Conservation (phyloP, 1,284 basidiomycete genomes). For the Puccinia hordei region DNA sequence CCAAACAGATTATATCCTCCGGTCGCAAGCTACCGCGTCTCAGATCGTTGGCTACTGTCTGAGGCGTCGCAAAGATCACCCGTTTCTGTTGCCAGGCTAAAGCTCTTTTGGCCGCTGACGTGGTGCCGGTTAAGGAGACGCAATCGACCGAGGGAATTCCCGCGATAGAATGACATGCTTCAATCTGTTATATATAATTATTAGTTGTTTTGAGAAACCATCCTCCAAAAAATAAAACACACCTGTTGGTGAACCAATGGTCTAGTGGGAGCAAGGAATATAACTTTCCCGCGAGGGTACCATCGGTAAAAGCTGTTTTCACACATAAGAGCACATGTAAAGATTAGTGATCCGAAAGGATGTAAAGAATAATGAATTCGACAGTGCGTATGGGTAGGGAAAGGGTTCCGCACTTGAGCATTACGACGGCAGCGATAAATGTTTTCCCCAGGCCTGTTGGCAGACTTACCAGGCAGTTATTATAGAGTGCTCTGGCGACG, state of each 20-base stretch:
- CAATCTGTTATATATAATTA: conserved; percentile 64
- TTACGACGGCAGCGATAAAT: conserved; percentile 94
- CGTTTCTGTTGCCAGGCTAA: conserved; percentile 75
- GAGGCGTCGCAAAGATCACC: conserved; percentile 97
- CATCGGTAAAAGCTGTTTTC: conserved; percentile 68
- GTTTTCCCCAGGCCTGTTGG: conserved; percentile 98
- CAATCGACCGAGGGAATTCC: conserved; percentile 88
- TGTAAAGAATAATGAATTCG: conserved; percentile 55
- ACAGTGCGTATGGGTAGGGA: background rate
- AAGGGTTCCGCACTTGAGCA: conserved; percentile 63
- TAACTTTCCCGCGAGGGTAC: conserved; percentile 89
- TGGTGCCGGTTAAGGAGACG: conserved; percentile 79
- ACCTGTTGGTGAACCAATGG: conserved; percentile 86
- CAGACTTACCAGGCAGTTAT: conserved; percentile 90
- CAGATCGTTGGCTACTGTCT: conserved; percentile 90
- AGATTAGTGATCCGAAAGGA: conserved; percentile 23
- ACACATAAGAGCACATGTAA: conserved; percentile 26
- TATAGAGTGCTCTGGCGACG: conserved; percentile 78
- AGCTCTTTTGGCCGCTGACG: conserved; percentile 61
- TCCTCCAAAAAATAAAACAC: background rate
- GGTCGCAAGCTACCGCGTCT: conserved; percentile 73
- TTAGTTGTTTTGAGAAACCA: background rate
- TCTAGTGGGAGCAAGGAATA: conserved; percentile 94
- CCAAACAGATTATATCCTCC: conserved; percentile 75
- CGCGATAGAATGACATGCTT: conserved; percentile 88